phyloP scores from a whole-genome alignment of 371 early-diverging fungal genomes.

The Ordospora pajunii region DNA sequence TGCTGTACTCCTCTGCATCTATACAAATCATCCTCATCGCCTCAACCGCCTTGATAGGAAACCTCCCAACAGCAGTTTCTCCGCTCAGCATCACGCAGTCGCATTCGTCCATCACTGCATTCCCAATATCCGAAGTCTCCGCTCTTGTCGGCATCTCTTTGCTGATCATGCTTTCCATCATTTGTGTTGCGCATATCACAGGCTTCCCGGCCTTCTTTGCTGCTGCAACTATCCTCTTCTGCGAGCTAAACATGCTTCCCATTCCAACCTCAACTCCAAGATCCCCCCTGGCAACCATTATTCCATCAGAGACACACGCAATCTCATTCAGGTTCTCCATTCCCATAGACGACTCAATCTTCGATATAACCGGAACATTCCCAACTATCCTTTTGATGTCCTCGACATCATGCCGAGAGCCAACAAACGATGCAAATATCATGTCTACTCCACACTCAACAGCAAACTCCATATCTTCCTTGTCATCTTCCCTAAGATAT shows the following conservation, averaged over 20 bases:
- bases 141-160: conserved; percentile 92
- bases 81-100: conserved; percentile 96
- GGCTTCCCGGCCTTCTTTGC: conserved; percentile 85
- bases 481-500: conserved; percentile 83
- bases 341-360: conserved; percentile 81
- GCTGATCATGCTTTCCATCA: conserved; percentile 90
- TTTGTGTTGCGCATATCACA: conserved; percentile 88
- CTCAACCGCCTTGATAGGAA: conserved; percentile 65
- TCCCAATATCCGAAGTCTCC: conserved; percentile 91
- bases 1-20: conserved; percentile 28
- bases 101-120: conserved; percentile 86
- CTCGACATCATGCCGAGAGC: conserved; percentile 72
- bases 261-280: conserved; percentile 89
- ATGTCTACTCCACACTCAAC: conserved; percentile 82
- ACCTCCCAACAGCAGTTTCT: conserved; percentile 82
- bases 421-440: conserved; percentile 88
- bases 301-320: conserved; percentile 78
- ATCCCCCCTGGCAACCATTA: conserved; percentile 96
- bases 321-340: conserved; percentile 91
- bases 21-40: conserved; percentile 25
- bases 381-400: conserved; percentile 71
- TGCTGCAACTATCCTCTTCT: conserved; percentile 86
- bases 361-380: conserved; percentile 66
- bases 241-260: conserved; percentile 76
- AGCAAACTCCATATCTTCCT: conserved; percentile 74